Base-by-base conservation (phyloP, 768 basidiomycete species). In the Paxillus ammoniavirescens region DNA sequence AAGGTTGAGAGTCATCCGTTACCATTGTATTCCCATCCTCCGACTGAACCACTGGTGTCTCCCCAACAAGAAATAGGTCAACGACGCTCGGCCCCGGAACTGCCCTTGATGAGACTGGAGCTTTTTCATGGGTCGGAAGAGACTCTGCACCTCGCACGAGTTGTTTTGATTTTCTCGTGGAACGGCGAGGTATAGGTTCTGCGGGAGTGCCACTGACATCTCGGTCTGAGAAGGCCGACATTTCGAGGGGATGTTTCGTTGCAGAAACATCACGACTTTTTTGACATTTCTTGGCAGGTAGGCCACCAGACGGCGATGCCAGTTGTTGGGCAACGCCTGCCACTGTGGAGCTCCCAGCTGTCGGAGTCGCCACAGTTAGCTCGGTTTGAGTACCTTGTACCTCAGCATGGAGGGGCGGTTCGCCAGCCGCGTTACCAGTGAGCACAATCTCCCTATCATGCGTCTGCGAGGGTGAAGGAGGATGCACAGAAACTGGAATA, bases 111-210 rank as follows among this genome's bases (percentile, higher is more conserved):
- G 15, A 21, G 9, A 14, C 28, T 30, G 30, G 8, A 5, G 13
- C 13, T 30, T 45, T 30, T 15, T 15, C 23, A 45, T 8, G 33
- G 26, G 18, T 35, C 10, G 18, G 17, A 15, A 28, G 30, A 26
- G 7, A 10, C 35, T 15, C 28, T 4, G 28, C 17, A 28, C 35
- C 40, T 55, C 50, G 55, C 43, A 13, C 59, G 55, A 30, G 49
- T 45, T 21, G 4, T 28, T 47, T 41, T 8, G 17, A 3, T 26
- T 52, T 38, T 33, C 36, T 48, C 12, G 14, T 17, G 36, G 28
- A 47, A 26, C 37, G 28, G 7, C 14, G 37, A 2, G 28, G 10
- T 12, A 7, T 33, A 10, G 12, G 18, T 54, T 30, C 53, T 45
- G 43, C 12, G 28, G 43, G 8, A n/a, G 43, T n/a, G 7, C 12